These are phyloP conservation scores for Neoascochyta sp. DNA, from an alignment of 2,329 filamentous ascomycete species.

Conservation along the genomic window DNA sequence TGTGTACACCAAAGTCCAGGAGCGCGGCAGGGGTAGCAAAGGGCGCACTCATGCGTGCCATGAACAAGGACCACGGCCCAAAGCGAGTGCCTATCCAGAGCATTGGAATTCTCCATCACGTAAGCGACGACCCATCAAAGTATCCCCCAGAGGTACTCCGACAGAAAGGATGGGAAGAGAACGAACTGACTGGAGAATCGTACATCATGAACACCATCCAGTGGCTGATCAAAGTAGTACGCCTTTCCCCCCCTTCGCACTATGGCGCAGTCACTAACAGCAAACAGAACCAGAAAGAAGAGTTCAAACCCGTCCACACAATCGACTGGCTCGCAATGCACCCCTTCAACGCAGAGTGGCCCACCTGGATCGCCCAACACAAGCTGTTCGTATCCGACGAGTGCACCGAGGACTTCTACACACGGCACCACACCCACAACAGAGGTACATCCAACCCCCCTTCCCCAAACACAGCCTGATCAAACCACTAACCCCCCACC, in stretches of 20 bases:
- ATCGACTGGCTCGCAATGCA: slow-evolving; percentile 3
- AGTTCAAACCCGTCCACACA: slow-evolving; percentile 2
- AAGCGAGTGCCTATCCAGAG: slow-evolving; percentile 7
- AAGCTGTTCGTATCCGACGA: slow-evolving; percentile 8
- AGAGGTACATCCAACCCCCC: slow-evolving; percentile 2
- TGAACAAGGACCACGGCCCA: slow-evolving; percentile 11
- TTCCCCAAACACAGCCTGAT: background rate
- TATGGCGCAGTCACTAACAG: no score
- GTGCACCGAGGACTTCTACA: slow-evolving; percentile 10
- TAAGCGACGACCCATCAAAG: slow-evolving; percentile 1
- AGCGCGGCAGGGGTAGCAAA: slow-evolving; percentile 14
- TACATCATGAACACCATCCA: slow-evolving; percentile 9
- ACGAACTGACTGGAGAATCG: background rate
- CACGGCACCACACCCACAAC: slow-evolving; percentile 7
- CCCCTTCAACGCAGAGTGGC: background rate
- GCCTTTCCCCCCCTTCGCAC: background rate
- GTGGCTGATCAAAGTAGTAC: slow-evolving; percentile 15
- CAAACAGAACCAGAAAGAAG: no score
- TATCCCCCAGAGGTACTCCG: slow-evolving; percentile 4
- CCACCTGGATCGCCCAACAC: slow-evolving; percentile 5
- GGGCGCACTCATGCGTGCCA: slow-evolving; percentile 12
- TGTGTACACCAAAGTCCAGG: slow-evolving; percentile 1
- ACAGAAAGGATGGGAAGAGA: slow-evolving; percentile 2
- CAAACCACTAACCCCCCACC: background rate
- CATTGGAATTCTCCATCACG: slow-evolving; percentile 9